These are phyloP conservation scores for Wickerhamiella parazyma DNA, from an alignment of 805 yeast species.

Conservation along the genomic window DNA sequence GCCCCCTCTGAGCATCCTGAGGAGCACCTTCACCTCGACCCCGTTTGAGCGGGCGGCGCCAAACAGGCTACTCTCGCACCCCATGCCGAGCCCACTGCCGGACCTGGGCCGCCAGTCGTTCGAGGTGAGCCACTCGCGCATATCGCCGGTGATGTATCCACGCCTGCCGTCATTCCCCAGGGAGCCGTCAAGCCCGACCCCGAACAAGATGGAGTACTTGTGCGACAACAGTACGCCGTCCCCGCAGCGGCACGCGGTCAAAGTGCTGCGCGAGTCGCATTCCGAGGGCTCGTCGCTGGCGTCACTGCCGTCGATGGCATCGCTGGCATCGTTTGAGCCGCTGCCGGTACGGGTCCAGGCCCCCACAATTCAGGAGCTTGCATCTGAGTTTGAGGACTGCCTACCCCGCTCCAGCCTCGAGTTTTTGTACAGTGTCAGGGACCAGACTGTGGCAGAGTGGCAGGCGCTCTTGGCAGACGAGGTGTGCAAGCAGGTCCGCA, in stretches of 20 bases:
- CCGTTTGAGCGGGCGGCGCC: constrained; percentile 1
- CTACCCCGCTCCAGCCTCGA: neutral
- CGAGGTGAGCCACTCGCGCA: neutral
- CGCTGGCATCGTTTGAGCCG: neutral
- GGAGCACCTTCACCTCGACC: constrained; percentile 3
- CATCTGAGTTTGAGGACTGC: neutral
- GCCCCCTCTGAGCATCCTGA: neutral
- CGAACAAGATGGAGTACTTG: neutral
- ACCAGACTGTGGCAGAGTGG: constrained; percentile 1
- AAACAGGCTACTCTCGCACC: neutral
- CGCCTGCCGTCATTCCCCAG: constrained; percentile 5
- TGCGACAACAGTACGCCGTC: neutral
- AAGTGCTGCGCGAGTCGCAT: neutral
- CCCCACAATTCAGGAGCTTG: constrained; percentile 1
- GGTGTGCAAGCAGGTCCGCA: neutral
- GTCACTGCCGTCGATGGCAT: neutral
- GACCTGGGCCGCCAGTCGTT: constrained; percentile 5
- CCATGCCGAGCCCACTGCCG: constrained; percentile 3
- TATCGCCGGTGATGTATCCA: constrained; percentile 1
- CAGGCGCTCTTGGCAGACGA: constrained; percentile 5
- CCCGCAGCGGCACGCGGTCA: neutral
- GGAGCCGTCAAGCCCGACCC: neutral
- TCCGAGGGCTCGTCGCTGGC: neutral
- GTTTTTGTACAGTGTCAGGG: neutral
- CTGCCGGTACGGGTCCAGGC: neutral